Conservation (phyloP, 2,329 filamentous ascomycete genomes). For the Aspergillus puulaauensis region DNA sequence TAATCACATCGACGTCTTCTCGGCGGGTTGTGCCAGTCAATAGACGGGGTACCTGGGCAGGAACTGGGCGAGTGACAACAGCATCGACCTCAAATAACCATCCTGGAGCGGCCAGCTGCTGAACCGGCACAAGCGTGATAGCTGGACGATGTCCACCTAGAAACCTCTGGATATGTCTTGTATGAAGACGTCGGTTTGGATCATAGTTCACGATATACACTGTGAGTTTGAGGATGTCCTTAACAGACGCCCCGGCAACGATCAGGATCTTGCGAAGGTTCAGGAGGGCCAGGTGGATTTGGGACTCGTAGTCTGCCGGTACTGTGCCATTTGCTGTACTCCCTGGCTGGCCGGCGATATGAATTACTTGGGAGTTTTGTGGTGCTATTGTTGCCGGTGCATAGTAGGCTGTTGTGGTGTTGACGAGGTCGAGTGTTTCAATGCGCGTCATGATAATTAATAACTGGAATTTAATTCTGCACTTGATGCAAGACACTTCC, state of each 20-base stretch:
- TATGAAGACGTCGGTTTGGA: constrained; percentile 36
- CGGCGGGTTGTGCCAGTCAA: no score
- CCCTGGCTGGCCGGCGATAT: constrained; percentile 36
- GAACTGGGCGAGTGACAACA: constrained; percentile 13
- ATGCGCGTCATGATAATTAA: constrained; percentile 20
- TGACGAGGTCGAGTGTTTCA: not conserved
- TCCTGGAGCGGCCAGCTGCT: constrained; percentile 37
- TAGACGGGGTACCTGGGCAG: constrained; percentile 19
- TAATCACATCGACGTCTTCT: constrained; percentile 25
- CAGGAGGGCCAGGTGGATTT: constrained; percentile 41
- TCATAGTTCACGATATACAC: constrained; percentile 49
- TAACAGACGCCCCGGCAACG: constrained; percentile 35
- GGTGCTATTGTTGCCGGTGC: constrained; percentile 15
- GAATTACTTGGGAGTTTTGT: constrained; percentile 1
- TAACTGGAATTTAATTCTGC: no score
- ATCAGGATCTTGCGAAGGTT: constrained; percentile 40
- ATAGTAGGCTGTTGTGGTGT: constrained; percentile 10
- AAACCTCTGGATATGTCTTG: constrained; percentile 33
- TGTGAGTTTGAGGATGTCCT: constrained; percentile 44
- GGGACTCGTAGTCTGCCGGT: constrained; percentile 42
- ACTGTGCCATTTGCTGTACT: constrained; percentile 28
- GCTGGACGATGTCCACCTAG: constrained; percentile 40
- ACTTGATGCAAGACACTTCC: no score
- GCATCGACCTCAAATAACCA: constrained; percentile 50
- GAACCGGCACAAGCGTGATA: constrained; percentile 46